These are phyloP conservation scores for Naematelia aurantialba DNA, from an alignment of 768 basidiomycete genomes.

Conservation along the genomic window DNA sequence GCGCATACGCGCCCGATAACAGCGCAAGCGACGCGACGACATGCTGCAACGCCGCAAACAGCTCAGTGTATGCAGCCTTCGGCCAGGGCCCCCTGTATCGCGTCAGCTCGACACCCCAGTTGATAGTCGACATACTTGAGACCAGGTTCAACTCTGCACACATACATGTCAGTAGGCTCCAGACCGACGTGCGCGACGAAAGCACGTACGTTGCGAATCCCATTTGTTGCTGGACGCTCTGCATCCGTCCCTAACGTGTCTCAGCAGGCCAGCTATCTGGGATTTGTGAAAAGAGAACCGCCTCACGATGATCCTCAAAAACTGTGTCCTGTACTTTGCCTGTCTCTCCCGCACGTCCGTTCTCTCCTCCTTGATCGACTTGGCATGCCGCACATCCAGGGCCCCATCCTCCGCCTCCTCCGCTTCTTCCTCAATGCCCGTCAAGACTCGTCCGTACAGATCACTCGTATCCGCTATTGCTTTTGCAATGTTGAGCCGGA, in stretches of 20 bases:
- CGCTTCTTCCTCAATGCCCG: slow-evolving; percentile 50
- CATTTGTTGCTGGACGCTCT: slow-evolving; percentile 21
- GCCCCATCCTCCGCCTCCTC: slow-evolving; percentile 14
- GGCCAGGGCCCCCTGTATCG: slow-evolving; percentile 59
- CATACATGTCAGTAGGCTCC: slow-evolving; percentile 10
- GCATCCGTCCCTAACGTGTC: slow-evolving; percentile 21
- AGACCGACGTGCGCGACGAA: slow-evolving; percentile 21
- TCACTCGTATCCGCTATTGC: slow-evolving; percentile 53
- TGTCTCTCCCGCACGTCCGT: slow-evolving; percentile 37
- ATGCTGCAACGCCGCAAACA: slow-evolving; percentile 53
- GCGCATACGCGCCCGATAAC: slow-evolving; percentile 52
- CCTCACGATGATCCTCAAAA: slow-evolving; percentile 41
- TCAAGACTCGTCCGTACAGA: slow-evolving; percentile 51
- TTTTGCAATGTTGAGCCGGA: slow-evolving; percentile 54
- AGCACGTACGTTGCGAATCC: slow-evolving; percentile 23
- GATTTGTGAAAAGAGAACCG: too few species aligned
- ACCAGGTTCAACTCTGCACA: slow-evolving; percentile 31
- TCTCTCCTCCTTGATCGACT: slow-evolving; percentile 4
- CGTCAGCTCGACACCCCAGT: slow-evolving; percentile 8
- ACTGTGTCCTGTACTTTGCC: slow-evolving; percentile 28
- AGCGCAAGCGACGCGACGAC: slow-evolving; percentile 52
- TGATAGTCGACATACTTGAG: slow-evolving; percentile 19
- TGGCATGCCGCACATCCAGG: slow-evolving; percentile 7
- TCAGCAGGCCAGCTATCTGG: too few species aligned
- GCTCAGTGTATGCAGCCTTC: slow-evolving; percentile 53